phyloP scores from a whole-genome alignment of 2,329 filamentous ascomycete genomes.

The Hymenoscyphus fraxineus region DNA sequence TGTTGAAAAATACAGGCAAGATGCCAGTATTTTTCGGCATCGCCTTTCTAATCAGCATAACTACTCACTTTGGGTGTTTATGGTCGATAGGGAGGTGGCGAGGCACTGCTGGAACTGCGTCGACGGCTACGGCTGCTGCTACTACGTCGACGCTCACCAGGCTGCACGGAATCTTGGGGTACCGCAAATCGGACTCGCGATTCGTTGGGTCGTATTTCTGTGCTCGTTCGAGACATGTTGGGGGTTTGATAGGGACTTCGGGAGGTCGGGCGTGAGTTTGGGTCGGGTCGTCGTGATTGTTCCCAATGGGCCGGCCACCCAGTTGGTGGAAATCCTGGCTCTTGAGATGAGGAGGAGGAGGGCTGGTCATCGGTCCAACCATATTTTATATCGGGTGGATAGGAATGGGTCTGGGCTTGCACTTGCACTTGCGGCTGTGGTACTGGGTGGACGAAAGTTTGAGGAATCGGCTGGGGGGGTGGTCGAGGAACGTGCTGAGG shows the following conservation, averaged over 20 bases:
- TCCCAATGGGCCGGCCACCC: slow-evolving; percentile 28
- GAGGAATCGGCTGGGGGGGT: not conserved
- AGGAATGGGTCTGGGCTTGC: slow-evolving; percentile 8
- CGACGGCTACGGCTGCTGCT: no score
- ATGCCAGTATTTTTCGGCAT: not conserved
- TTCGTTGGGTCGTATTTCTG: slow-evolving; percentile 46
- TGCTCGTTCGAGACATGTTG: slow-evolving; percentile 18
- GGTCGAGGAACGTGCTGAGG: slow-evolving; percentile 5
- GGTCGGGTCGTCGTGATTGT: slow-evolving; percentile 19
- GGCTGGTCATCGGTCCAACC: slow-evolving; percentile 25
- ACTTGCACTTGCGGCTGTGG: not conserved
- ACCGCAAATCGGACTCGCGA: slow-evolving; percentile 72
- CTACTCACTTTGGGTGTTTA: not conserved
- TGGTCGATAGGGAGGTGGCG: not conserved
- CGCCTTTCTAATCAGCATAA: not conserved
- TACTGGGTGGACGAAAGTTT: not conserved
- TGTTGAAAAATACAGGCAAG: not conserved
- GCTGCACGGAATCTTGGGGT: slow-evolving; percentile 32
- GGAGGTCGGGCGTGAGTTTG: not conserved
- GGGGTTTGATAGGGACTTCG: slow-evolving; percentile 5
- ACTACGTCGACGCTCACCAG: not conserved
- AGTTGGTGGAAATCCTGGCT: slow-evolving; percentile 22
- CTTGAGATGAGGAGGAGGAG: slow-evolving; percentile 8
- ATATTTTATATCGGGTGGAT: slow-evolving; percentile 25
- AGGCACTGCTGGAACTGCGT: not conserved